Percentiles rank a stretch among this genome's conserved stretches.
phyloP scores from a whole-genome alignment of 139 green algal genomes.

The Tetraselmis chui region DNA sequence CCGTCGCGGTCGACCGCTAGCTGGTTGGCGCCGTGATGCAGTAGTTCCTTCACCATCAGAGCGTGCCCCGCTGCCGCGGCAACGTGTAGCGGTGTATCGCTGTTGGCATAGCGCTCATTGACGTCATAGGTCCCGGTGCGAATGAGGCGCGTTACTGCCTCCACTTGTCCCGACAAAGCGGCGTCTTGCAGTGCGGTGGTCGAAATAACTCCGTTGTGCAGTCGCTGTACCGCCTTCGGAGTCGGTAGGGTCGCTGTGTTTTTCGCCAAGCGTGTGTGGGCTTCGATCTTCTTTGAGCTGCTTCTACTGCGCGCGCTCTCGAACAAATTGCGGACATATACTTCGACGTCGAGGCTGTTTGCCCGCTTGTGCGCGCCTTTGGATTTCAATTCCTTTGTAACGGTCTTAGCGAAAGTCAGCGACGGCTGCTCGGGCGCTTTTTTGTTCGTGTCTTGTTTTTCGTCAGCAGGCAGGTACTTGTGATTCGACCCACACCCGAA shows the following conservation, averaged over 20 bases:
- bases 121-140: not conserved
- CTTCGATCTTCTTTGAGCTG: not conserved
- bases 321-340: not conserved
- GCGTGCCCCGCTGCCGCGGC: not conserved
- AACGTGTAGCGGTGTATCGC: not conserved
- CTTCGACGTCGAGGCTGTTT: not conserved
- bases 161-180: not conserved
- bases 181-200: not conserved
- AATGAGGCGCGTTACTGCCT: not conserved
- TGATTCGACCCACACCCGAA: not conserved
- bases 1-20: not conserved
- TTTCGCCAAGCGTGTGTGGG: not conserved
- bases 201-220: not conserved
- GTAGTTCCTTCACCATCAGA: not conserved
- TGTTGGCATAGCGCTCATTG: not conserved
- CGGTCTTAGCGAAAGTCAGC: not conserved
- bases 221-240: not conserved
- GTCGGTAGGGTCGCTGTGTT: not conserved
- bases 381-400: not conserved
- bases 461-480: not conserved
- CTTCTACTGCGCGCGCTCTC: not conserved
- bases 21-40: not conserved
- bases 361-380: not conserved
- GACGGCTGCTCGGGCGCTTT: not conserved
- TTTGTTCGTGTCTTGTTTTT: not conserved